phyloP scores from a whole-genome alignment of 192 early-diverging fungal species.

The Pilobolus umbonatus region DNA sequence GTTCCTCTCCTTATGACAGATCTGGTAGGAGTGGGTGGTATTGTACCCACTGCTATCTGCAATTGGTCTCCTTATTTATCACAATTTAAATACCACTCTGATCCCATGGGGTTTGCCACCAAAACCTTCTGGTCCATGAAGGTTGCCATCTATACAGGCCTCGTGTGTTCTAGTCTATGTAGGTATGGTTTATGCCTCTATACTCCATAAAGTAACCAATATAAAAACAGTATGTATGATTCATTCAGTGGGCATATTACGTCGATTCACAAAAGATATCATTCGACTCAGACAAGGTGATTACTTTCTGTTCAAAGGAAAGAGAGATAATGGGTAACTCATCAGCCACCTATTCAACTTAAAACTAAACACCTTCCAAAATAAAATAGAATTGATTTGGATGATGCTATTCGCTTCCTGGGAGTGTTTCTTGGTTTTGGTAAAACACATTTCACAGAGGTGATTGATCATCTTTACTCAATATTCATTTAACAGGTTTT shows the following conservation, averaged over 20 bases:
- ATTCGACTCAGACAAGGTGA: conserved; percentile 22
- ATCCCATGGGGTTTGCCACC: conserved; percentile 23
- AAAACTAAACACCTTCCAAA: neutral
- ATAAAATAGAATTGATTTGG: conserved; percentile 25
- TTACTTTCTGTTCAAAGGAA: conserved; percentile 34
- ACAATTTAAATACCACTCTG: conserved; percentile 18
- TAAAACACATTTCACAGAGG: neutral
- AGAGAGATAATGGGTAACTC: conserved; percentile 31
- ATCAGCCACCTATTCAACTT: neutral
- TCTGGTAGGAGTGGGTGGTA: conserved; percentile 27
- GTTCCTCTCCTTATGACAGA: conserved; percentile 25
- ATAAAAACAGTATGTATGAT: conserved; percentile 21
- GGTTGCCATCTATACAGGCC: conserved; percentile 21
- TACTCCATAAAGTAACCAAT: neutral
- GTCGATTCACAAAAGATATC: conserved; percentile 34
- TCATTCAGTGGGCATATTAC: conserved; percentile 26
- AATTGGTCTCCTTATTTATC: conserved; percentile 22
- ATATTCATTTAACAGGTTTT: conserved; percentile 14
- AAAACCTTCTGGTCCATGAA: conserved; percentile 24
- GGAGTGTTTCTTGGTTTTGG: conserved; percentile 35
- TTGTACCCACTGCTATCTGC: conserved; percentile 23
- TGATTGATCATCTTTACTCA: neutral
- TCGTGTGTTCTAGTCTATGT: conserved; percentile 26
- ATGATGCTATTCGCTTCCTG: conserved; percentile 34
- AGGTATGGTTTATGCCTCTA: neutral